Percentiles rank a stretch among this genome's conserved stretches.
phyloP scores from a whole-genome alignment of 768 basidiomycete genomes.

The Amanita thiersii region DNA sequence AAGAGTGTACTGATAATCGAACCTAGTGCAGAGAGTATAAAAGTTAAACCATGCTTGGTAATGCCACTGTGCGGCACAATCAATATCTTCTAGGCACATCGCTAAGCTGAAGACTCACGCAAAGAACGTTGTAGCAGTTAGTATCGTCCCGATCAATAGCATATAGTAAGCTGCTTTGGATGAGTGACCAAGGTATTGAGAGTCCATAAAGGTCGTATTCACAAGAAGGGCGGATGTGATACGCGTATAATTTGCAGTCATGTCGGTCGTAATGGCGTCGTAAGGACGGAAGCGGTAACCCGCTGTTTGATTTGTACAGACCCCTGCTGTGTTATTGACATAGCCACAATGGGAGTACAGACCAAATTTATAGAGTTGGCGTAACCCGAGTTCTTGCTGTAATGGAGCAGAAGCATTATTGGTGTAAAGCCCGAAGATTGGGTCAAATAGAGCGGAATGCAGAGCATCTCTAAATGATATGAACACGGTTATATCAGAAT shows the following conservation, averaged over 20 bases:
- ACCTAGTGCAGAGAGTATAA: constrained; percentile 58
- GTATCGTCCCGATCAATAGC: constrained; percentile 64
- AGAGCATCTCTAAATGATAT: constrained; percentile 40
- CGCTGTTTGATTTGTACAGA: constrained; percentile 53
- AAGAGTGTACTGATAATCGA: constrained; percentile 53
- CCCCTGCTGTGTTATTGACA: constrained; percentile 48
- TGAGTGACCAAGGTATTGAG: constrained; percentile 51
- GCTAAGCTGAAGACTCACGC: constrained; percentile 37
- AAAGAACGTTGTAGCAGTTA: constrained; percentile 54
- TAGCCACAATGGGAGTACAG: constrained; percentile 77
- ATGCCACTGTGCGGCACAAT: constrained; percentile 44
- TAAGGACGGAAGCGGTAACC: constrained; percentile 62
- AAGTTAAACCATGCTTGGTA: constrained; percentile 53
- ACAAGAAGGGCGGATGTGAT: constrained; percentile 46
- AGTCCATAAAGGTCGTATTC: constrained; percentile 48
- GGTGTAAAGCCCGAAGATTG: constrained; percentile 60
- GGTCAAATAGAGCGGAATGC: constrained; percentile 40
- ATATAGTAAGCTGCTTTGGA: constrained; percentile 71
- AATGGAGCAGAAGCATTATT: constrained; percentile 57
- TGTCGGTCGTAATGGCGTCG: constrained; percentile 55
- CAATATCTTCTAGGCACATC: constrained; percentile 8
- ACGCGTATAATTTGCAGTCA: constrained; percentile 52
- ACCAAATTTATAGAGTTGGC: constrained; percentile 71
- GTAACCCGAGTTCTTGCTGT: constrained; percentile 45
- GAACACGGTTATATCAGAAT: neutral